Conservation (phyloP, 306 rosid genomes). For the Vigna nakashimae region DNA sequence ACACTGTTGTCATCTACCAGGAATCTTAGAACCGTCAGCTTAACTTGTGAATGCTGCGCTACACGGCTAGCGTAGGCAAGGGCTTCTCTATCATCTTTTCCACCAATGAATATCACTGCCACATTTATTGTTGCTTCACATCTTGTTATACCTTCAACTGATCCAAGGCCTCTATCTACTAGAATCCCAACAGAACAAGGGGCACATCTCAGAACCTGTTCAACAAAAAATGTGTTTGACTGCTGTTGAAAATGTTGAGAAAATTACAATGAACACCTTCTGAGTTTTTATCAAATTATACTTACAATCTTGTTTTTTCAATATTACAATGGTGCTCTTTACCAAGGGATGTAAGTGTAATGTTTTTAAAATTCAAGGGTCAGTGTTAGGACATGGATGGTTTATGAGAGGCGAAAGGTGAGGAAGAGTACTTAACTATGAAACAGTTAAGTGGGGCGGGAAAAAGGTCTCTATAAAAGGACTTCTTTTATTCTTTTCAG, state of each 20-base stretch:
- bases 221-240: background rate
- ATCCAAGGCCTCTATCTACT: conserved; percentile 82
- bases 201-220: conserved; percentile 71
- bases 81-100: conserved; percentile 87
- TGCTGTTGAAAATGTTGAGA: background rate
- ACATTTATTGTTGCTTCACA: conserved; percentile 47
- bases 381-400: too few relatives aligned
- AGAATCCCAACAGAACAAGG: conserved; percentile 86
- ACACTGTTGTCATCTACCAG: conserved; percentile 54
- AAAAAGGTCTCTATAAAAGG: too few relatives aligned
- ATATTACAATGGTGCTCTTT: too few relatives aligned
- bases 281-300: too few relatives aligned
- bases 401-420: too few relatives aligned
- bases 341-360: too few relatives aligned
- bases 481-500: too few relatives aligned
- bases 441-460: too few relatives aligned
- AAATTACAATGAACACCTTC: too few relatives aligned
- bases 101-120: conserved; percentile 86
- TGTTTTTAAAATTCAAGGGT: too few relatives aligned
- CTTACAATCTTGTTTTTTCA: too few relatives aligned
- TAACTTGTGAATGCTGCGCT: conserved; percentile 66
- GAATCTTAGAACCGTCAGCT: conserved; percentile 73
- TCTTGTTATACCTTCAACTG: conserved; percentile 50
- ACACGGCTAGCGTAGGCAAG: conserved; percentile 71
- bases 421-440: too few relatives aligned